phyloP scores from a whole-genome alignment of 2,329 filamentous ascomycete genomes.

The Phaeoacremonium minimum region DNA sequence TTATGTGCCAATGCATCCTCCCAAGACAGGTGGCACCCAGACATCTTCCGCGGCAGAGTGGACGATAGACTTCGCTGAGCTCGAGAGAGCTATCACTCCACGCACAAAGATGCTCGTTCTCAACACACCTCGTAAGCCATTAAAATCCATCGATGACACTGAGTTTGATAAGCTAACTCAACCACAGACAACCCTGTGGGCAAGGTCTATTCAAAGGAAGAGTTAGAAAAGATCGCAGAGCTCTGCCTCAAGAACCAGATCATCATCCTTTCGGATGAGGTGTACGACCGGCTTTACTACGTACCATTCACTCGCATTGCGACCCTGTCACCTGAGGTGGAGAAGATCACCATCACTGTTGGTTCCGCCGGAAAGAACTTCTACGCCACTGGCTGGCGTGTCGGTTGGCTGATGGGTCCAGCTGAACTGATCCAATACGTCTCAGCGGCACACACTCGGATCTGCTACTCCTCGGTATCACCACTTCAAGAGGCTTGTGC shows the following conservation, averaged over 20 bases:
- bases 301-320: conserved; percentile 91
- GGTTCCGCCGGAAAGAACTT: conserved; percentile 98
- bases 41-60: conserved; percentile 86
- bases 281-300: conserved; percentile 95
- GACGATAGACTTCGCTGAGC: conserved; percentile 77
- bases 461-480: conserved; percentile 92
- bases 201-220: conserved; percentile 84
- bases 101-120: conserved; percentile 95
- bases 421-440: conserved; percentile 88
- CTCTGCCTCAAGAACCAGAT: conserved; percentile 90
- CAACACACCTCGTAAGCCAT: conserved; percentile 60
- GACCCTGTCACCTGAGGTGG: conserved; percentile 85
- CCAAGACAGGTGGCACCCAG: conserved; percentile 69
- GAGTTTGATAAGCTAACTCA: conserved; percentile 1
- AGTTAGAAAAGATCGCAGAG: conserved; percentile 80
- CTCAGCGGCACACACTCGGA: conserved; percentile 86
- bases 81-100: conserved; percentile 76
- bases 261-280: conserved; percentile 87
- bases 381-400: conserved; percentile 95
- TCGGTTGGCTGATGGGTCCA: conserved; percentile 89
- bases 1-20: conserved; percentile 92
- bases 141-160: conserved; percentile 1
- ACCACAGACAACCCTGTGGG: conserved; percentile 82
- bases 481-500: conserved; percentile 92
- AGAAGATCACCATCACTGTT: conserved; percentile 83